phyloP scores from a whole-genome alignment of 2,329 filamentous ascomycete species.

The Phialemoniopsis sp. region DNA sequence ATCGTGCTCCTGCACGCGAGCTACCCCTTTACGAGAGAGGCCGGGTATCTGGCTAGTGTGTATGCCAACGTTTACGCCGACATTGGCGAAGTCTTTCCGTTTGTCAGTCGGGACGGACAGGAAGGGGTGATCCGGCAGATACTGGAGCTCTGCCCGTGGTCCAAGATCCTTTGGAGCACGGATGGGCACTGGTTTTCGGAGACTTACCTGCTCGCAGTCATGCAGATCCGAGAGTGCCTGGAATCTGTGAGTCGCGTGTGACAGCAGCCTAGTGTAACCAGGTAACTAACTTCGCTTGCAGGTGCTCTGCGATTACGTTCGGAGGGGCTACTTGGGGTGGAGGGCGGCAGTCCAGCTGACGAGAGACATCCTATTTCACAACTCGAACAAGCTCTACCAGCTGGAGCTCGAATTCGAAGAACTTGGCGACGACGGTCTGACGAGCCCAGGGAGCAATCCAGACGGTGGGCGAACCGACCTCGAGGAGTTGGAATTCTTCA shows the following conservation, averaged over 20 bases:
- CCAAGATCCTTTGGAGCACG: slow-evolving; percentile 75
- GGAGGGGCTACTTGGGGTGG: slow-evolving; percentile 56
- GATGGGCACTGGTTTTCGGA: slow-evolving; percentile 79
- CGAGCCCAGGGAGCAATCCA: background rate
- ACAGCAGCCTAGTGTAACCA: too few relatives aligned
- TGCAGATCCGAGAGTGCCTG: slow-evolving; percentile 68
- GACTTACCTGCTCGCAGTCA: slow-evolving; percentile 68
- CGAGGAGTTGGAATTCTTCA: slow-evolving; percentile 32
- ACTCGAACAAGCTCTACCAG: slow-evolving; percentile 71
- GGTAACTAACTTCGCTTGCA: slow-evolving; percentile 19
- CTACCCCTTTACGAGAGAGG: slow-evolving; percentile 76
- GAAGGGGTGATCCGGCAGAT: slow-evolving; percentile 66
- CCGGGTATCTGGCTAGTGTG: slow-evolving; percentile 72
- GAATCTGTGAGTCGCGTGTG: slow-evolving; percentile 53
- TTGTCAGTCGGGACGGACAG: slow-evolving; percentile 72
- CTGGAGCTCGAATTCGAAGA: slow-evolving; percentile 43
- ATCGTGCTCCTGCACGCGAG: slow-evolving; percentile 77
- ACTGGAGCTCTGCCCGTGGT: slow-evolving; percentile 69
- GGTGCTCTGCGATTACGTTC: slow-evolving; percentile 64
- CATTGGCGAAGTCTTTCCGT: slow-evolving; percentile 78
- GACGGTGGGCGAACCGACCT: slow-evolving; percentile 21
- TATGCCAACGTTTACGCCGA: slow-evolving; percentile 81
- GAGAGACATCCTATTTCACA: slow-evolving; percentile 69
- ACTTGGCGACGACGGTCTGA: slow-evolving; percentile 16
- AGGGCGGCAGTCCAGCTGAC: slow-evolving; percentile 60